phyloP scores from a whole-genome alignment of 371 early-diverging fungal species.

The Lichtheimia ornata region DNA sequence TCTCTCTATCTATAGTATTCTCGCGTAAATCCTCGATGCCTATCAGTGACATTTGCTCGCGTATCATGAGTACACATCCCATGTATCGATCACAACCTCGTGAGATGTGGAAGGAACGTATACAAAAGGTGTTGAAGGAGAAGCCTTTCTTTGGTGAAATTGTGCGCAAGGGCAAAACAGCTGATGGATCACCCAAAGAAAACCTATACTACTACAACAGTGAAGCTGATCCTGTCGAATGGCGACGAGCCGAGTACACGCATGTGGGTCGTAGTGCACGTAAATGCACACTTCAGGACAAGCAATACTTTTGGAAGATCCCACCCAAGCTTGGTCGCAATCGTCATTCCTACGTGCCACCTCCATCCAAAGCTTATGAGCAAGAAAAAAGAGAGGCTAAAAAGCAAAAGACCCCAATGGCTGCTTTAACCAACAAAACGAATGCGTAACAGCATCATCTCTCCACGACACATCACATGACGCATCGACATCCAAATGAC shows the following conservation, averaged over 20 bases:
- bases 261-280: slow-evolving; percentile 64
- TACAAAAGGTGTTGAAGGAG: slow-evolving; percentile 35
- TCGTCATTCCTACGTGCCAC: slow-evolving; percentile 48
- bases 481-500: neutral
- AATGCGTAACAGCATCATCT: neutral
- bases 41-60: slow-evolving; percentile 50
- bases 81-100: slow-evolving; percentile 32
- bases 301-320: slow-evolving; percentile 70
- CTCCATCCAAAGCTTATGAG: slow-evolving; percentile 32
- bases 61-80: slow-evolving; percentile 44
- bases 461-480: neutral
- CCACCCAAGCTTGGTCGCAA: slow-evolving; percentile 63
- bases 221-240: slow-evolving; percentile 59
- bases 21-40: slow-evolving; percentile 27
- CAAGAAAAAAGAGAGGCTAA: slow-evolving; percentile 6
- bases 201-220: slow-evolving; percentile 64
- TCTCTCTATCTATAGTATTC: slow-evolving; percentile 6
- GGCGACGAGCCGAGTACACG: slow-evolving; percentile 54
- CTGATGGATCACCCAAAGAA: slow-evolving; percentile 64
- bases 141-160: slow-evolving; percentile 60
- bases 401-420: neutral
- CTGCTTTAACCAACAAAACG: slow-evolving; percentile 3
- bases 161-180: slow-evolving; percentile 65
- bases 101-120: slow-evolving; percentile 37
- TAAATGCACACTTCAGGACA: slow-evolving; percentile 66